Conservation (phyloP, 2,329 filamentous ascomycete genomes). For the Ophiostoma novo-ulmi region DNA sequence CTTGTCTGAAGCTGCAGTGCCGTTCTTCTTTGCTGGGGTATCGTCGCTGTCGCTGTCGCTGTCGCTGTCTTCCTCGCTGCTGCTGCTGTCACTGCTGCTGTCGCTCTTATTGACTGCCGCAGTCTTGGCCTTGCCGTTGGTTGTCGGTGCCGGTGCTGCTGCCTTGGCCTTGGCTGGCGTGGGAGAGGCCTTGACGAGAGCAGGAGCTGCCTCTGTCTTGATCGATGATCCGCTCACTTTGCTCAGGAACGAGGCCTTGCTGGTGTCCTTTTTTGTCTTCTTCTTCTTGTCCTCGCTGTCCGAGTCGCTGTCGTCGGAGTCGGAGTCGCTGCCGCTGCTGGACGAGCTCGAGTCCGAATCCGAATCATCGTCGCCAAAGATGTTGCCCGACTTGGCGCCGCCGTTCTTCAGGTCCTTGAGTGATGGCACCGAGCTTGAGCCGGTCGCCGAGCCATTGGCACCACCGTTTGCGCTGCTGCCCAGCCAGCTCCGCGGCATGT, state of each 20-base stretch:
- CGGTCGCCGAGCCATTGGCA: neutral
- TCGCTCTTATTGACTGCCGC: slow-evolving; percentile 3
- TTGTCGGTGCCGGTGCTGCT: neutral
- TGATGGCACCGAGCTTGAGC: slow-evolving; percentile 16
- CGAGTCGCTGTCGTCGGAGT: slow-evolving; percentile 29
- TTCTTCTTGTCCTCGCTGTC: slow-evolving; percentile 11
- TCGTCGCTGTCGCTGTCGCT: neutral
- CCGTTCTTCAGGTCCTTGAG: slow-evolving; percentile 21
- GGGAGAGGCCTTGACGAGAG: neutral
- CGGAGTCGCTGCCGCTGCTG: slow-evolving; percentile 26
- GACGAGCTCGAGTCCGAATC: slow-evolving; percentile 31
- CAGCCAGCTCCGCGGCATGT: slow-evolving; percentile 24
- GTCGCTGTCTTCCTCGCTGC: neutral
- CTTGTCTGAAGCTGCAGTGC: neutral
- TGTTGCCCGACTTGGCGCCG: slow-evolving; percentile 2
- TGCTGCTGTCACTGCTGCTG: slow-evolving; percentile 17
- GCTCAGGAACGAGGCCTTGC: slow-evolving; percentile 22
- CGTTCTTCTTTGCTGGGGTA: slow-evolving; percentile 27
- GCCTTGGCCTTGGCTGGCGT: neutral
- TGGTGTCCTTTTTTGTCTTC: neutral
- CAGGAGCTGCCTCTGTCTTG: neutral
- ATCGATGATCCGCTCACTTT: slow-evolving; percentile 22
- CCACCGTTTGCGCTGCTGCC: neutral
- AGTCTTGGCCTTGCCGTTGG: slow-evolving; percentile 18
- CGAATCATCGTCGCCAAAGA: slow-evolving; percentile 26